phyloP scores from a whole-genome alignment of 352 stramenopile genomes.

The Globisporangium alternatum region DNA sequence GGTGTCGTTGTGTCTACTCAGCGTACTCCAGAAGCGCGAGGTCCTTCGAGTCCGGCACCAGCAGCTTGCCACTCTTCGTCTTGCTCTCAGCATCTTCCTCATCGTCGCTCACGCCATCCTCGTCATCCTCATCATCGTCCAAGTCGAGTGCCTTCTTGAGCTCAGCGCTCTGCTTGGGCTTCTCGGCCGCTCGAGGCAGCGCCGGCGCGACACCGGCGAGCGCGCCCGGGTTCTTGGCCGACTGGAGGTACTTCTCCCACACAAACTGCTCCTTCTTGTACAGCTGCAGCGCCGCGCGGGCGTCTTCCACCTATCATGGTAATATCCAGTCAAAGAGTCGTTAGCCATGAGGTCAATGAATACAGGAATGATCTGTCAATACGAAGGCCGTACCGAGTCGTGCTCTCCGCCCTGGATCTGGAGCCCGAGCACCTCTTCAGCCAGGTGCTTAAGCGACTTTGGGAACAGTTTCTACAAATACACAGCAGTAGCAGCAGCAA shows the following conservation, averaged over 20 bases:
- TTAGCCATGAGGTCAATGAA: too few relatives aligned
- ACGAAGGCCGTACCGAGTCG: slow-evolving; percentile 59
- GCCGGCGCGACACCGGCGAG: slow-evolving; percentile 52
- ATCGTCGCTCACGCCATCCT: slow-evolving; percentile 26
- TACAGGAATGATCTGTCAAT: too few relatives aligned
- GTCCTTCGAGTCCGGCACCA: slow-evolving; percentile 57
- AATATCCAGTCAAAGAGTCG: neutral
- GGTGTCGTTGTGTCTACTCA: slow-evolving; percentile 30
- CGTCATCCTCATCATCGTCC: slow-evolving; percentile 37
- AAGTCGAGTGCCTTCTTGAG: slow-evolving; percentile 23
- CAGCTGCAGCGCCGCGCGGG: slow-evolving; percentile 64
- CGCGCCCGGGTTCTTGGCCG: slow-evolving; percentile 47
- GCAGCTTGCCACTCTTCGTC: slow-evolving; percentile 18
- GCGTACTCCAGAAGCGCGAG: slow-evolving; percentile 75
- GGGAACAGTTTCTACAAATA: slow-evolving; percentile 74
- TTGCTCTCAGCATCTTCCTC: slow-evolving; percentile 26
- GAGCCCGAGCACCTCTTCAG: slow-evolving; percentile 58
- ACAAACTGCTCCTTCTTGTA: slow-evolving; percentile 84
- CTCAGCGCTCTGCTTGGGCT: slow-evolving; percentile 19
- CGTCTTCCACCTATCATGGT: slow-evolving; percentile 60
- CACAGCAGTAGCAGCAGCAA: neutral
- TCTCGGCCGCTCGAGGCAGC: slow-evolving; percentile 33
- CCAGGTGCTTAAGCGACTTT: slow-evolving; percentile 77
- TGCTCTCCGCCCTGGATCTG: slow-evolving; percentile 83
- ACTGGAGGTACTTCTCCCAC: slow-evolving; percentile 84